These are phyloP conservation scores for Fusarium sp. DNA, from an alignment of 2,329 filamentous ascomycete genomes.

Conservation along the genomic window DNA sequence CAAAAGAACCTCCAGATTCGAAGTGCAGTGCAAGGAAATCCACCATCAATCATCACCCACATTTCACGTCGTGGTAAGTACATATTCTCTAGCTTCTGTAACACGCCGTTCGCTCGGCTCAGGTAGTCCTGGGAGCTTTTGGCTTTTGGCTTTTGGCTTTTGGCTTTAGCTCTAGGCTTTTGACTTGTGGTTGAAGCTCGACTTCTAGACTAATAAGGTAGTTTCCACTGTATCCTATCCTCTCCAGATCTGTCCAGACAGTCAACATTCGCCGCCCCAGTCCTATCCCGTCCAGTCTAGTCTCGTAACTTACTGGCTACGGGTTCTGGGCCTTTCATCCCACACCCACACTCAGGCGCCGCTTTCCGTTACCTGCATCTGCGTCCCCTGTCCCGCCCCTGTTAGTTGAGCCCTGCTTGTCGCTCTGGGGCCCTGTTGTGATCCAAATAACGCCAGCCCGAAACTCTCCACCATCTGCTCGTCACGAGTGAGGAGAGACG, in stretches of 20 bases:
- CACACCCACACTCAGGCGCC: constrained; percentile 34
- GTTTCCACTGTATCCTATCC: background rate
- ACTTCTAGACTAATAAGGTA: no score
- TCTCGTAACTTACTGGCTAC: constrained; percentile 25
- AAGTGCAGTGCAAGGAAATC: constrained; percentile 19
- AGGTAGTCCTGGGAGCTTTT: constrained; percentile 8
- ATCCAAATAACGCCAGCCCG: constrained; percentile 48
- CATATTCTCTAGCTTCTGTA: constrained; percentile 1
- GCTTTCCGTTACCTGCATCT: constrained; percentile 49
- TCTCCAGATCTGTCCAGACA: constrained; percentile 9
- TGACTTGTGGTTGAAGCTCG: constrained; percentile 15
- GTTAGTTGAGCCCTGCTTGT: constrained; percentile 39
- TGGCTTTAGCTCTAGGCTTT: background rate
- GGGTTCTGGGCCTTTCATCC: constrained; percentile 45
- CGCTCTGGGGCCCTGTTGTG: constrained; percentile 42
- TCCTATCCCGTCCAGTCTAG: constrained; percentile 11
- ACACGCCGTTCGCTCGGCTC: constrained; percentile 36
- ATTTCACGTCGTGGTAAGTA: constrained; percentile 16
- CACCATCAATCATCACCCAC: constrained; percentile 5
- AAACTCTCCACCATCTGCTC: constrained; percentile 46
- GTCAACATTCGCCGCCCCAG: constrained; percentile 14
- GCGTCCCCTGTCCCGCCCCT: constrained; percentile 26
- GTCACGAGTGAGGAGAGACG: constrained; percentile 36
- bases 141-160: background rate
- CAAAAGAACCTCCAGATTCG: constrained; percentile 13